Evolutionary conservation across 768 basidiomycete species (phyloP), one percentile per base, ranked within the genome.

Genomic region (Butyriboletus loyo): DNA sequence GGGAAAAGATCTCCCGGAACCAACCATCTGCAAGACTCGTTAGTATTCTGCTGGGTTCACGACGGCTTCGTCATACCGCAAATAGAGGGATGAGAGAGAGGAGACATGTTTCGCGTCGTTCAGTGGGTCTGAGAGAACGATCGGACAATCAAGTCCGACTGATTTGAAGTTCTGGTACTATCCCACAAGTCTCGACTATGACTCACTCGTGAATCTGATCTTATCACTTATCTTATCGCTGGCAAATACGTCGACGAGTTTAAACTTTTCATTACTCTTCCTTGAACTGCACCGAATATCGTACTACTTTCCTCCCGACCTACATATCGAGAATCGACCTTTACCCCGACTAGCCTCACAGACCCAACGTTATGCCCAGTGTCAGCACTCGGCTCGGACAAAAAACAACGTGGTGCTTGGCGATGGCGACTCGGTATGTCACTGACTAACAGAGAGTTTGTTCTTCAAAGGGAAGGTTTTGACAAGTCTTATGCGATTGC

Each of bases 1-100:
- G 94, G 17, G 89, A 82, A 25, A 89, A 92, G 62, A 93, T 87
- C 75, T 98, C 94, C 54, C 89, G 83, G 78, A 95, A 98, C 93
- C 93, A 96, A 71, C 94, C 93, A 77, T 94, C 93, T 86, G 41
- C 21, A 17, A 40, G 46, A 37, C 3, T n/a, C n/a, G 7, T 50
- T 4, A 54, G 28, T 47, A 2, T 34, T 25, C 47, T 44, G 74
- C 42, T 32, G 15, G n/a, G 15, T 48, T 34, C 15, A 17, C 5
- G 15, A 21, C 0, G 13, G 8, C 38, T 13, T 41, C 39, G 15
- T 11, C 44, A 59, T 57, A 77, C 82, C 82, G 62, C 73, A 72
- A 56, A 84, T 77, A n/a, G 78, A 71, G 56, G 80, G 77, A 59
- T 85, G 83, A 45, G 77, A 69, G 57, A 84, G 74, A 28, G 76